phyloP scores from a whole-genome alignment of 768 basidiomycete species.

The Plicaturopsis crispa region DNA sequence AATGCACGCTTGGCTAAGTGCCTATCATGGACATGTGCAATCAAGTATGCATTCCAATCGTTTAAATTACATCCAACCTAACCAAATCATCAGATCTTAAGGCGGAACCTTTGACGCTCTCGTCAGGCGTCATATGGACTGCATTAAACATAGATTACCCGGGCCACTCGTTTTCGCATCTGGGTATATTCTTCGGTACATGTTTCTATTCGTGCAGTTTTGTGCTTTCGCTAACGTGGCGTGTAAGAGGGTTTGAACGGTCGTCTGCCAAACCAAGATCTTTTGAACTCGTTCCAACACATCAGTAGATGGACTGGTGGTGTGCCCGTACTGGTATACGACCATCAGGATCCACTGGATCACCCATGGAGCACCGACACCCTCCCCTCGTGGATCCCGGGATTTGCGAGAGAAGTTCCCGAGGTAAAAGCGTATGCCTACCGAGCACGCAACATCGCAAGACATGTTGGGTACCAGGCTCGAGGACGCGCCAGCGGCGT shows the following conservation, averaged over 20 bases:
- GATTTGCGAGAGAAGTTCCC: constrained; percentile 28
- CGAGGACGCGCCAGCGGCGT: constrained; percentile 79
- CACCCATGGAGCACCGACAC: constrained; percentile 19
- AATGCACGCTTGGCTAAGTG: constrained; percentile 85
- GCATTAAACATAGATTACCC: constrained; percentile 93
- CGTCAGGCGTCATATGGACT: constrained; percentile 92
- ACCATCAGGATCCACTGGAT: constrained; percentile 53
- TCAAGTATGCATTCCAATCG: constrained; percentile 38
- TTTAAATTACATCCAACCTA: neutral
- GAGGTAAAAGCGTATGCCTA: constrained; percentile 45
- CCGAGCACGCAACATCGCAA: constrained; percentile 58
- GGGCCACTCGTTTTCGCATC: constrained; percentile 91
- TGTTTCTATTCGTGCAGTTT: constrained; percentile 13
- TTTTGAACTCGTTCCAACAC: constrained; percentile 72
- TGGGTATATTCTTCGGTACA: constrained; percentile 92
- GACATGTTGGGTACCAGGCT: constrained; percentile 69
- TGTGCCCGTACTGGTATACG: constrained; percentile 76
- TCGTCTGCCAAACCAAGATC: constrained; percentile 91
- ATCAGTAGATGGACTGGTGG: constrained; percentile 69
- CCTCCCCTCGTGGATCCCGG: constrained; percentile 40
- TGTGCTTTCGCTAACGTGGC: neutral
- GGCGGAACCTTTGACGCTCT: constrained; percentile 52
- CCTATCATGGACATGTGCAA: constrained; percentile 69
- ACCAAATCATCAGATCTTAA: constrained; percentile 42
- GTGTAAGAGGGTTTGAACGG: constrained; percentile 87